Base-by-base conservation (phyloP, 2,329 filamentous ascomycete genomes). In the Calonectria pseudoturangicola region DNA sequence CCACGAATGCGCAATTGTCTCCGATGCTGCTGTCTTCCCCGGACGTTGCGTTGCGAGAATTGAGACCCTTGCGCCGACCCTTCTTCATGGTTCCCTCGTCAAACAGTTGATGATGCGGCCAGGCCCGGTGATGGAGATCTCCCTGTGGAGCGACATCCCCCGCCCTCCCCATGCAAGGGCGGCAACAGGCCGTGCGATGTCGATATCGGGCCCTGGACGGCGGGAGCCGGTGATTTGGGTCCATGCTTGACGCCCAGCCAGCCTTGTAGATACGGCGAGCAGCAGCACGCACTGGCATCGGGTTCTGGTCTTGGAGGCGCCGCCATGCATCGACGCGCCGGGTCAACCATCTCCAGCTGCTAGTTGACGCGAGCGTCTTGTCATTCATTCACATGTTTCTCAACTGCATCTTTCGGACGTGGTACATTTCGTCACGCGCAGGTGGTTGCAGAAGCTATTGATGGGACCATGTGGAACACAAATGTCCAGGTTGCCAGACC, bases 121-220 rank as follows among this genome's bases (percentile, higher is more conserved):
- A 43, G 41, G 48, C 47, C 48, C 50, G 56, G 39, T 27, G 45
- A 68, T 50, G 58, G 65, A 36, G 48, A 64, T 58, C 30, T 33
- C 56, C 45, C 28, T 62, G 54, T 54, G 47, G 39, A 71, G 69
- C 54, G 48, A 33, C 47, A 18, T 45, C 36, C 54, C 36, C 56
- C 36, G 64, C 56, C 39, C 54, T 48, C 64, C 48, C 27, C 39
- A 65, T 67, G 64, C 64, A 71, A 71, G 63, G 69, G 69, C 69
- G 47, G 45, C 69, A 56, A 54, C 56, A 63, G 27, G 63, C 54
- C 58, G 43, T 45, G 54, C 30, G 15, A 67, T 66, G 45, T 54
- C 45, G 36, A 63, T 54, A 65, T 58, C 33, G 66, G 50, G 41
- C 47, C 33, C 21, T 50, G 47, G 45, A 43, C 43, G 62, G 68